phyloP scores from a whole-genome alignment of 768 basidiomycete species.

The Boletus eberwhitei region DNA sequence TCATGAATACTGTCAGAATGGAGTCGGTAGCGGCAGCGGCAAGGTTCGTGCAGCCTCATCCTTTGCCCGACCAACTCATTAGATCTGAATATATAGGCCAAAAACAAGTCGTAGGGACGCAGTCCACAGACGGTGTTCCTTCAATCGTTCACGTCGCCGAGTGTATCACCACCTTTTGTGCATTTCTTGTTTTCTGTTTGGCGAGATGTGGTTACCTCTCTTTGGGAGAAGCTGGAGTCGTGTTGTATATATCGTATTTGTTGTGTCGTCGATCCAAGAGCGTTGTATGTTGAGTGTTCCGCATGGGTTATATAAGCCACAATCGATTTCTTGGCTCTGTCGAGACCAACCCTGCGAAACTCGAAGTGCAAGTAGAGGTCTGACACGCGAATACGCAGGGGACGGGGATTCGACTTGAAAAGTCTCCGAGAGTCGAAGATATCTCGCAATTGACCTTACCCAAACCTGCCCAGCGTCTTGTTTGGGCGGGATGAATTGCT shows the following conservation, averaged over 20 bases:
- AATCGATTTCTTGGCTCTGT: background rate
- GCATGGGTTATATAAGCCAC: background rate
- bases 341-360: background rate
- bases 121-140: background rate
- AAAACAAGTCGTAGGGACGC: background rate
- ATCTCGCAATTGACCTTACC: background rate
- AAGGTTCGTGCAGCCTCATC: background rate
- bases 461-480: background rate
- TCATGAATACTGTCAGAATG: slow-evolving; percentile 7
- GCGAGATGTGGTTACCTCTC: background rate
- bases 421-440: background rate
- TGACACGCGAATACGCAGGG: background rate
- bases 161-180: background rate
- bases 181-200: background rate
- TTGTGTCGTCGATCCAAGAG: too few relatives aligned
- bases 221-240: background rate
- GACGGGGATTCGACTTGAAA: background rate
- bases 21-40: background rate
- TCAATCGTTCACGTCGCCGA: background rate
- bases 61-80: background rate
- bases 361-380: background rate
- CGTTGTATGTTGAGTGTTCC: background rate
- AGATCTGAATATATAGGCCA: background rate
- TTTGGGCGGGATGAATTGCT: background rate
- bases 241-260: background rate